Evolutionary conservation across 352 stramenopile genomes (phyloP).

Genomic region (Peronospora farinosa): DNA sequence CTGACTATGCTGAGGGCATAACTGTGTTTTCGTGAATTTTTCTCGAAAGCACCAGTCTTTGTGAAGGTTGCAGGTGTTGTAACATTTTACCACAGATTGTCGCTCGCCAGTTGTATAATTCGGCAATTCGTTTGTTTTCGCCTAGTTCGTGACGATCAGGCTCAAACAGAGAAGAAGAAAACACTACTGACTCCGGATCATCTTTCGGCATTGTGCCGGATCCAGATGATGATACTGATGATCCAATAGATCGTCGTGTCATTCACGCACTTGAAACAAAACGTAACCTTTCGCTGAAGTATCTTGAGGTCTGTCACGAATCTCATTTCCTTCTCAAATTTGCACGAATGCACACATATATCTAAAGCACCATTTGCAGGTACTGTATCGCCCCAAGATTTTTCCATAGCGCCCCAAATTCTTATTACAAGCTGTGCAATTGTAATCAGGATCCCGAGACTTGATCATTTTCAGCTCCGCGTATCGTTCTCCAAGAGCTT

Average conservation of each 20-base stretch:
- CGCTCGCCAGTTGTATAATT: too few relatives aligned
- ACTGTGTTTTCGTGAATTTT: too few relatives aligned
- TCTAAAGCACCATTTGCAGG: slow-evolving; percentile 27
- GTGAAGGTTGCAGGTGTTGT: too few relatives aligned
- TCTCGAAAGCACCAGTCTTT: too few relatives aligned
- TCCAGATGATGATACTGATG: slow-evolving; percentile 16
- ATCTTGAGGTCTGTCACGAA: slow-evolving; percentile 27
- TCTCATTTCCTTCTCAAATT: slow-evolving; percentile 25
- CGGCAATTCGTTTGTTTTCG: too few relatives aligned
- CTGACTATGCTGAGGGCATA: too few relatives aligned
- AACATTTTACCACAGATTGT: too few relatives aligned
- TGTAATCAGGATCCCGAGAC: slow-evolving; percentile 11
- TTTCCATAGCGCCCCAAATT: slow-evolving; percentile 18
- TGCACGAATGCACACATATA: slow-evolving; percentile 21
- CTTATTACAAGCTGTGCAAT: slow-evolving; percentile 16
- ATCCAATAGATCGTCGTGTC: slow-evolving; percentile 16
- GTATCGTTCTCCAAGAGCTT: slow-evolving; percentile 18
- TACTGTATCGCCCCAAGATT: slow-evolving; percentile 16
- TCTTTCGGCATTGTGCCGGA: slow-evolving; percentile 12
- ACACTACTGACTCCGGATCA: slow-evolving; percentile 11
- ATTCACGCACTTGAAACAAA: slow-evolving; percentile 21
- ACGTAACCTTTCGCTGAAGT: slow-evolving; percentile 39
- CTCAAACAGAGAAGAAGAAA: too few relatives aligned
- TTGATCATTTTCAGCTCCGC: slow-evolving; percentile 17
- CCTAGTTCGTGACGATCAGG: too few relatives aligned